Base-by-base conservation (phyloP, 345 rosid species). In the Gossypium australe region DNA sequence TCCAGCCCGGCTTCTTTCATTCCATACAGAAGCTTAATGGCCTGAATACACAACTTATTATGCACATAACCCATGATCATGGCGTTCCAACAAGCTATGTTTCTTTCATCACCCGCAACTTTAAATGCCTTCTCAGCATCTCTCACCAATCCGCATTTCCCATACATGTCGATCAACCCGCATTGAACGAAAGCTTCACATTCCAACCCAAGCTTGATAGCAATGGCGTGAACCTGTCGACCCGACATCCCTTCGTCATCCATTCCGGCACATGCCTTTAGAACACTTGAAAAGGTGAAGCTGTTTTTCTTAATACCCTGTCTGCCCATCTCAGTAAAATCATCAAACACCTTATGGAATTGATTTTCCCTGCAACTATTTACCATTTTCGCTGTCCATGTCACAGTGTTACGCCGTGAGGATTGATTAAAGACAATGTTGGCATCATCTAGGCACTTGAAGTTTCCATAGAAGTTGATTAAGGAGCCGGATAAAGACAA, bases 91-190 rank as follows among this genome's bases (percentile, higher is more conserved):
- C 79, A 76, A 0, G 84, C 84, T 43, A 71, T 49, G 60, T 79
- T 74, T 67, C 56, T 65, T 60, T 79, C 75, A 9, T 72, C 75
- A 43, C 72, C 78, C 18, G 69, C 68, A 71, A 71, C 43, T 67
- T 82, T 76, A 71, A 87, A 92, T 13, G 72, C 87, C 48, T 72
- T 84, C 62, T 88, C 72, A 0, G 92, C 93, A 49, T 88, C 86
- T 78, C 66, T 75, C 65, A 86, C 78, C 67, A 82, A 66, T 61
- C 89, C 83, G 65, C 80, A 78, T 75, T 86, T 87, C 11, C 87
- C 87, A 81, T 92, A 90, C 93, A 90, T 86, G 75, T 86, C 84
- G 70, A 92, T 81, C 80, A 92, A 72, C 75, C 89, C 82, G 25
- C 87, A 77, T 67, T 49, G 83, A 68, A 92, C 79, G 45, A 76